A percentile compares a stretch with the other conserved stretches of the same genome.
These are phyloP conservation scores for Lolium perenne DNA, from an alignment of 176 grass and related monocot species.

Conservation along the genomic window DNA sequence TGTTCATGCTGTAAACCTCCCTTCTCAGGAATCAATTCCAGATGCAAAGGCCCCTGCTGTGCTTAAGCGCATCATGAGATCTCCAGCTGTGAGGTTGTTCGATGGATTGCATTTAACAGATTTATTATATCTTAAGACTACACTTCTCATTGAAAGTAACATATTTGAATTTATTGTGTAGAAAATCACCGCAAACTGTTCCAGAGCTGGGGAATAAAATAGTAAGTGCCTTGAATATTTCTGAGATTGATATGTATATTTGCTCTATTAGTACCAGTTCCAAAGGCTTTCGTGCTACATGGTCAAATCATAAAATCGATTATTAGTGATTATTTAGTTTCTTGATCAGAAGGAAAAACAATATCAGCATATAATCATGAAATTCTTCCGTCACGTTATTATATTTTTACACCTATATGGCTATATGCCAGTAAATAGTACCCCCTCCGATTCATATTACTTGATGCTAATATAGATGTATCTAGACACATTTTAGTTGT, in stretches of 20 bases:
- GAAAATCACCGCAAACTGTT: conserved; percentile 63
- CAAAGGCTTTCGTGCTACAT: not conserved
- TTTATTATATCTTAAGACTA: not conserved
- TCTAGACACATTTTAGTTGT: no score
- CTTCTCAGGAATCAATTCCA: conserved; percentile 54
- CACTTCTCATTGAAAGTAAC: conserved; percentile 39
- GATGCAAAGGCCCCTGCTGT: conserved; percentile 49
- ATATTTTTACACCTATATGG: conserved; percentile 20
- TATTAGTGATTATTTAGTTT: conserved; percentile 18
- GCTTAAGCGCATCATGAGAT: conserved; percentile 57
- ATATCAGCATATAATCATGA: conserved; percentile 1
- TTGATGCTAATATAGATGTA: no score
- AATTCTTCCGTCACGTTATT: conserved; percentile 7
- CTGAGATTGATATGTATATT: conserved; percentile 12
- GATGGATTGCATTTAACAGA: conserved; percentile 34
- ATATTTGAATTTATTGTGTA: conserved; percentile 54
- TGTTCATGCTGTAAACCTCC: conserved; percentile 37
- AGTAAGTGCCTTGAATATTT: conserved; percentile 50
- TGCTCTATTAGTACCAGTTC: conserved; percentile 13
- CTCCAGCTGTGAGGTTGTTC: conserved; percentile 57
- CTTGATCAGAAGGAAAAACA: not conserved
- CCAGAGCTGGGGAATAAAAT: conserved; percentile 34
- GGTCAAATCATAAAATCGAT: not conserved
- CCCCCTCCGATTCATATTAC: no score
- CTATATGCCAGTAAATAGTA: not conserved